Percentiles rank a stretch among this genome's conserved stretches.
Evolutionary conservation across 2,329 filamentous ascomycete genomes (phyloP).

Genomic region (Paecilomyces niveus): DNA sequence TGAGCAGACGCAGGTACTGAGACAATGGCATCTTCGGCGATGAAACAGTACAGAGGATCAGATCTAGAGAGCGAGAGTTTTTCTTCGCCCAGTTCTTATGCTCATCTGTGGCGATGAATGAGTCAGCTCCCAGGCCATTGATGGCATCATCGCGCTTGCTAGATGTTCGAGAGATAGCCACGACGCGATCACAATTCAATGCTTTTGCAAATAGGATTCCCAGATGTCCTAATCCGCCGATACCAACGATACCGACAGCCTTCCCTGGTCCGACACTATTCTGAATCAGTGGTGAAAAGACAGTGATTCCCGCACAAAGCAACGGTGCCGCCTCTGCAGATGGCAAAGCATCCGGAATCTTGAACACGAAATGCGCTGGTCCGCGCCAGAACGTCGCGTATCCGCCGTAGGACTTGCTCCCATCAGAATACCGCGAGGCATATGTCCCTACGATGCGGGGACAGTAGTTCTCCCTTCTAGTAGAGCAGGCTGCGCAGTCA

Average conservation of each 20-base stretch:
- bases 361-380: conserved; percentile 52
- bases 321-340: conserved; percentile 57
- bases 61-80: conserved; percentile 44
- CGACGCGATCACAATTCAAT: conserved; percentile 57
- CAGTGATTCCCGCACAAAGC: conserved; percentile 70
- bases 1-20: conserved; percentile 55
- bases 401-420: conserved; percentile 57
- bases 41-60: conserved; percentile 54
- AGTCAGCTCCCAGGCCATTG: conserved; percentile 46
- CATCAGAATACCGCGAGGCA: conserved; percentile 35
- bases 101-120: conserved; percentile 52
- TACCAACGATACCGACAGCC: conserved; percentile 62
- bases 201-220: conserved; percentile 47
- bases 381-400: conserved; percentile 51
- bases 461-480: conserved; percentile 35
- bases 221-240: conserved; percentile 58
- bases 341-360: conserved; percentile 46
- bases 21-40: conserved; percentile 55
- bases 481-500: conserved; percentile 35
- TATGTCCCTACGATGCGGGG: conserved; percentile 29
- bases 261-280: conserved; percentile 64
- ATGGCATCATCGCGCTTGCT: conserved; percentile 47
- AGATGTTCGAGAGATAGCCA: conserved; percentile 47
- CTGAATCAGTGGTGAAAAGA: conserved; percentile 61
- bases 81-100: conserved; percentile 47